These are phyloP conservation scores for Zea luxurians DNA, from an alignment of 176 grass and related monocot species.

Conservation along the genomic window DNA sequence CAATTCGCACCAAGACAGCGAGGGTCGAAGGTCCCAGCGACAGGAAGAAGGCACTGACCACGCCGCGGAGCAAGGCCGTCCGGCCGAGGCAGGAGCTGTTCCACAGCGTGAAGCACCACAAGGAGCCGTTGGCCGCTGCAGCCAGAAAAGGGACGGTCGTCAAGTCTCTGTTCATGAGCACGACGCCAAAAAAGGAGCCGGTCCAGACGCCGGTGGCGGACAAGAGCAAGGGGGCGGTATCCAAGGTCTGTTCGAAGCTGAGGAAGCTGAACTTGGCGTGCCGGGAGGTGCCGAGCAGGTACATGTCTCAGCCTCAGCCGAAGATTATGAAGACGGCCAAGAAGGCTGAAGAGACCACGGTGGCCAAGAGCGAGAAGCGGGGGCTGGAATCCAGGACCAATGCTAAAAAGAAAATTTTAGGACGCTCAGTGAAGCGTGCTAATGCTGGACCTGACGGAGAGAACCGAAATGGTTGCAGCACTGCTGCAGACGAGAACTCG, in stretches of 20 bases:
- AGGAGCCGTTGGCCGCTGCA: conserved; percentile 23
- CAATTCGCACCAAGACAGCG: conserved; percentile 38
- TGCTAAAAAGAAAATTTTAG: conserved; percentile 51
- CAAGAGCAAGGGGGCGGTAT: conserved; percentile 39
- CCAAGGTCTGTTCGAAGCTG: conserved; percentile 49
- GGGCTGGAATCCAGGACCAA: conserved; percentile 25
- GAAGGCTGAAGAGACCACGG: conserved; percentile 34
- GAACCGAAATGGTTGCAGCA: conserved; percentile 17
- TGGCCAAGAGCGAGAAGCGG: conserved; percentile 25
- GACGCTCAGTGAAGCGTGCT: conserved; percentile 34
- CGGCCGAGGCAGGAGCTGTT: conserved; percentile 45
- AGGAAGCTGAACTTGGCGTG: conserved; percentile 57
- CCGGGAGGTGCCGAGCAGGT: conserved; percentile 76
- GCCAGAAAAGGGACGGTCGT: conserved; percentile 38
- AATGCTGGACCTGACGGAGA: conserved; percentile 11
- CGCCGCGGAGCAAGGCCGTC: conserved; percentile 40
- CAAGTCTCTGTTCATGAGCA: conserved; percentile 54
- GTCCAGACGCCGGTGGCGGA: not conserved
- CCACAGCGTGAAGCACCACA: conserved; percentile 51
- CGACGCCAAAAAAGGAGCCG: conserved; percentile 43
- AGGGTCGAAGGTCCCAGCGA: conserved; percentile 21
- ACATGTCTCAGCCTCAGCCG: conserved; percentile 35
- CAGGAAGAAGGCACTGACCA: conserved; percentile 53
- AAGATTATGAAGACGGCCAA: conserved; percentile 40
- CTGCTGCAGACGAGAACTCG: conserved; percentile 5